phyloP scores from a whole-genome alignment of 2,329 filamentous ascomycete genomes.

The Cytospora leucostoma region DNA sequence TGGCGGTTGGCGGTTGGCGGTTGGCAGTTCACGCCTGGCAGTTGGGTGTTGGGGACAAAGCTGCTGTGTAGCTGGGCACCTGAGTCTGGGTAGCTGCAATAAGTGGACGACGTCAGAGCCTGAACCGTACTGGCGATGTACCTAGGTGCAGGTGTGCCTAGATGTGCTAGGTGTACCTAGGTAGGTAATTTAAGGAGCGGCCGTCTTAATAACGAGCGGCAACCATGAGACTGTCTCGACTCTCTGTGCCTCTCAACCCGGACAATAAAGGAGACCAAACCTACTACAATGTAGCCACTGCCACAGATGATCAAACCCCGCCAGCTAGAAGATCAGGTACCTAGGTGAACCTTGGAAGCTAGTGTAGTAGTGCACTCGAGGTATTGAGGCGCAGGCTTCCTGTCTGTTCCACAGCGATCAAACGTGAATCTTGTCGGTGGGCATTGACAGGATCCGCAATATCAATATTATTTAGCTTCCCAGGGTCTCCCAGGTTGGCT shows the following conservation, averaged over 20 bases:
- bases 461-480: not conserved
- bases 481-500: not conserved
- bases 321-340: constrained; percentile 2
- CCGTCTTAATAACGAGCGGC: constrained; percentile 19
- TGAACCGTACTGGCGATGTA: constrained; percentile 33
- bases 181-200: constrained; percentile 16
- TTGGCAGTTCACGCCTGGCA: constrained; percentile 34
- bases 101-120: constrained; percentile 53
- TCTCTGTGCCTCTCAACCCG: not conserved
- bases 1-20: constrained; percentile 4
- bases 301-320: not conserved
- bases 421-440: constrained; percentile 5
- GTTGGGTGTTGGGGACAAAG: constrained; percentile 42
- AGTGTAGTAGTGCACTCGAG: not conserved
- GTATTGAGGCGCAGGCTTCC: constrained; percentile 8
- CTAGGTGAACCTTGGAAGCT: not conserved
- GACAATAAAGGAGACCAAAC: constrained; percentile 2
- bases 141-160: not conserved
- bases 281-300: constrained; percentile 7
- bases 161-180: too few relatives aligned
- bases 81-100: too few relatives aligned
- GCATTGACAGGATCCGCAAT: constrained; percentile 5
- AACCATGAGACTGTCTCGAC: constrained; percentile 6
- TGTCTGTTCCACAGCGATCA: constrained; percentile 5
- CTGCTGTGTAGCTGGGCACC: constrained; percentile 31